phyloP scores from a whole-genome alignment of 345 rosid genomes.

The Populus simonii region DNA sequence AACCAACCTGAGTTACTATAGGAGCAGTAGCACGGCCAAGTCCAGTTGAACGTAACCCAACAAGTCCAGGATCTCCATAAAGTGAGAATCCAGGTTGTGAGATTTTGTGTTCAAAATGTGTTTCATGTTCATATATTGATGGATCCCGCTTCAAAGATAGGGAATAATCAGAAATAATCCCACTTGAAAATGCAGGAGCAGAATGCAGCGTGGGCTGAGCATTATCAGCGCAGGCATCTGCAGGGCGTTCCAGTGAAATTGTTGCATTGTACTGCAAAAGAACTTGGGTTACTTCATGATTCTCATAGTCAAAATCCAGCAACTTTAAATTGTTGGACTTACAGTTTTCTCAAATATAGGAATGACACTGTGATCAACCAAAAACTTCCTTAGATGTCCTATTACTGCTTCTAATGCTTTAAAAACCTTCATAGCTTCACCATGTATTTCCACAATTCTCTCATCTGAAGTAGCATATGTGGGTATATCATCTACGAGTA shows the following conservation, averaged over 20 bases:
- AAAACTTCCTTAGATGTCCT: constrained; percentile 37
- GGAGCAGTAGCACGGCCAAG: constrained; percentile 30
- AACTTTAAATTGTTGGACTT: constrained; percentile 10
- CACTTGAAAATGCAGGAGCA: constrained; percentile 22
- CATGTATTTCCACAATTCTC: constrained; percentile 35
- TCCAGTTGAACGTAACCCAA: constrained; percentile 27
- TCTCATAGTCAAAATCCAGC: not conserved
- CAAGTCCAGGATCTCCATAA: constrained; percentile 28
- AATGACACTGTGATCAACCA: constrained; percentile 36
- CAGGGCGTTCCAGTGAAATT: constrained; percentile 30
- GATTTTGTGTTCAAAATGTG: constrained; percentile 21
- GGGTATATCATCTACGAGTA: constrained; percentile 28
- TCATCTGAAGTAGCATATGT: constrained; percentile 37
- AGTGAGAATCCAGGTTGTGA: constrained; percentile 26
- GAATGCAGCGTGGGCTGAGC: constrained; percentile 14
- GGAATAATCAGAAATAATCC: constrained; percentile 31
- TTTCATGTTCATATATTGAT: constrained; percentile 30
- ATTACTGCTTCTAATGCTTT: constrained; percentile 33
- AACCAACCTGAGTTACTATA: constrained; percentile 40
- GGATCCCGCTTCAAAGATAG: constrained; percentile 43
- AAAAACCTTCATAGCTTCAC: constrained; percentile 30
- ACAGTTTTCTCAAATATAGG: constrained; percentile 44
- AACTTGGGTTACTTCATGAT: constrained; percentile 1
- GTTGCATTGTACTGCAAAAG: constrained; percentile 28
- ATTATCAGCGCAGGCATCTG: constrained; percentile 25